phyloP scores from a whole-genome alignment of 257 asterid genomes.

The Verbena officinalis region DNA sequence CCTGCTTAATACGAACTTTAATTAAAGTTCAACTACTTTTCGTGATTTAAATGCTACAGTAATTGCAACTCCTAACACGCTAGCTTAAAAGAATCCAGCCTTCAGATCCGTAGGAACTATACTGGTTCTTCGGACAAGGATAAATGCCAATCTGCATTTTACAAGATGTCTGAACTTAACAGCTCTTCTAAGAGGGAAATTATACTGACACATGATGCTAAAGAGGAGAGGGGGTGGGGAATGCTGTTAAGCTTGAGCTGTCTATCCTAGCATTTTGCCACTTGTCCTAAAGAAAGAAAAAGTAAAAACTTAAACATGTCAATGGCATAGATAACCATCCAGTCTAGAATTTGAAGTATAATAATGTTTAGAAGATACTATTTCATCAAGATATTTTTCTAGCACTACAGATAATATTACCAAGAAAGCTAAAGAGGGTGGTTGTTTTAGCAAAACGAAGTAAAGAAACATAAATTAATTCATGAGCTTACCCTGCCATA shows the following conservation, averaged over 20 bases:
- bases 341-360: constrained; percentile 10
- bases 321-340: constrained; percentile 14
- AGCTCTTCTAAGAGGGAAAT: neutral
- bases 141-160: neutral
- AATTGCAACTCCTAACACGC: neutral
- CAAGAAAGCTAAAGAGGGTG: neutral
- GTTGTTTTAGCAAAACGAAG: constrained; percentile 24
- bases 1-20: neutral
- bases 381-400: constrained; percentile 11
- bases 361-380: neutral
- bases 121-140: constrained; percentile 9
- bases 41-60: constrained; percentile 6
- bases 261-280: neutral
- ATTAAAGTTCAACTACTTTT: constrained; percentile 2
- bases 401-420: constrained; percentile 7
- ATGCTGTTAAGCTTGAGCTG: constrained; percentile 2
- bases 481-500: constrained; percentile 71
- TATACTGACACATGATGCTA: constrained; percentile 11
- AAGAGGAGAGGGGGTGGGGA: neutral
- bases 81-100: constrained; percentile 1
- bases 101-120: constrained; percentile 1
- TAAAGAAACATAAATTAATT: constrained; percentile 22
- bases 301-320: neutral
- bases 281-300: neutral
- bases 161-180: constrained; percentile 13